A percentile compares a stretch with the other conserved stretches of the same genome.
Conservation (phyloP, 768 basidiomycete genomes). For the Lactarius hatsudake region DNA sequence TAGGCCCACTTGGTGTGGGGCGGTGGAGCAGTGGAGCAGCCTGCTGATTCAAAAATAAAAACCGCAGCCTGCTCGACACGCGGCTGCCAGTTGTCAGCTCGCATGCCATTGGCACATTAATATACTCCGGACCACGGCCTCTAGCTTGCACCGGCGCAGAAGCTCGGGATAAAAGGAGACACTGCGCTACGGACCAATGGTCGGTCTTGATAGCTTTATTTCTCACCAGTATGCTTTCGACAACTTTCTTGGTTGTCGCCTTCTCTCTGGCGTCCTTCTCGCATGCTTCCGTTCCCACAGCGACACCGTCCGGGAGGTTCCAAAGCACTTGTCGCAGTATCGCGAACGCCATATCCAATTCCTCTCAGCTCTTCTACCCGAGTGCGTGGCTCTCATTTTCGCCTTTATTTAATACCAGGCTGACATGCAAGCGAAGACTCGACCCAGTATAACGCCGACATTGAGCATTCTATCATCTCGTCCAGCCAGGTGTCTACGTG, state of each 20-base stretch:
- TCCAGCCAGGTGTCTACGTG: constrained; percentile 1
- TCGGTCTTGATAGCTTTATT: not conserved
- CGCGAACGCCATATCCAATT: not conserved
- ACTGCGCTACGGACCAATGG: not conserved
- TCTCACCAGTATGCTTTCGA: not conserved
- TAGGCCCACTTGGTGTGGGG: not conserved
- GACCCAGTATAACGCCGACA: no score
- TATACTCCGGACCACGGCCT: no score
- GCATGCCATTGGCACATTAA: not conserved
- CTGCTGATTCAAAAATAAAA: no score
- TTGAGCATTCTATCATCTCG: no score
- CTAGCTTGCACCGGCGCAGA: not conserved
- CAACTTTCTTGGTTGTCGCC: not conserved
- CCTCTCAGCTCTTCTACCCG: not conserved
- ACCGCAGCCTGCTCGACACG: not conserved
- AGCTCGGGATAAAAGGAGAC: not conserved
- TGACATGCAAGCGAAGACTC: no score
- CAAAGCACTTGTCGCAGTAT: not conserved
- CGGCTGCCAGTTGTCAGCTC: not conserved
- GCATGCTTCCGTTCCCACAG: not conserved
- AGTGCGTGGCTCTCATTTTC: not conserved
- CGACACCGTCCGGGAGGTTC: not conserved
- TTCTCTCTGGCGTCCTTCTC: not conserved
- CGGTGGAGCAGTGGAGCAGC: not conserved
- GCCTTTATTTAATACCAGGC: no score